A percentile compares a stretch with the other conserved stretches of the same genome.
Evolutionary conservation across 768 basidiomycete species (phyloP).

Genomic region (Wakefieldia striispora): DNA sequence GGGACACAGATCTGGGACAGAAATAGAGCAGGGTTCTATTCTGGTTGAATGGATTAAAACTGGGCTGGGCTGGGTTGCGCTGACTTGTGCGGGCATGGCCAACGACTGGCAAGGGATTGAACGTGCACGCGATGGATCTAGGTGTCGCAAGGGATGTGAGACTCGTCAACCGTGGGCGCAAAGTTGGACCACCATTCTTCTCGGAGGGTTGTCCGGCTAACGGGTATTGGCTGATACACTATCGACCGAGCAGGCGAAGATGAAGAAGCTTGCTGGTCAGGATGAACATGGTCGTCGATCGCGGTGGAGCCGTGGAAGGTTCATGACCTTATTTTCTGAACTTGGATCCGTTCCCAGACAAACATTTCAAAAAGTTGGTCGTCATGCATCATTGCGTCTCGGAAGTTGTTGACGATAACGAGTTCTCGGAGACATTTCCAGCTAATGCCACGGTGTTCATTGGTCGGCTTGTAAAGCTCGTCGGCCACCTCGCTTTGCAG

Average conservation of each 20-base stretch:
- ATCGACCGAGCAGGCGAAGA: not conserved
- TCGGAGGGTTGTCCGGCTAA: slow-evolving; percentile 8
- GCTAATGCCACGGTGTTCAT: not conserved
- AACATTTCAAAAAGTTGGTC: not conserved
- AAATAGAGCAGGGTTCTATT: slow-evolving; percentile 4
- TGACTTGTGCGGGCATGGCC: not conserved
- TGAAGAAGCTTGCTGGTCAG: slow-evolving; percentile 1
- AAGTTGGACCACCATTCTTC: slow-evolving; percentile 10
- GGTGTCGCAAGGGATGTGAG: not conserved
- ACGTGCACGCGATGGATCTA: slow-evolving; percentile 9
- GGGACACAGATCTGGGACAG: slow-evolving; percentile 12
- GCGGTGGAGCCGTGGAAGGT: slow-evolving; percentile 7
- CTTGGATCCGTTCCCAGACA: slow-evolving; percentile 16
- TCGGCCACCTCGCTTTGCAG: not conserved
- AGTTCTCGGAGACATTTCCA: not conserved
- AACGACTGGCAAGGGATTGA: not conserved
- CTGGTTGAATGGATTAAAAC: slow-evolving; percentile 3
- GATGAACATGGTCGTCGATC: slow-evolving; percentile 10
- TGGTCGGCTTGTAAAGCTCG: slow-evolving; percentile 5
- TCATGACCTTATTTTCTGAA: not conserved
- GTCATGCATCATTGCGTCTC: not conserved
- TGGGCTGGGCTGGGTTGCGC: slow-evolving; percentile 4
- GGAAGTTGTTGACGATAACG: slow-evolving; percentile 1
- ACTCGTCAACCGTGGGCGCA: slow-evolving; percentile 4
- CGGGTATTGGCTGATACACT: slow-evolving; percentile 19